A percentile compares a stretch with the other conserved stretches of the same genome.
These are phyloP conservation scores for Didymosphaeria variabile DNA, from an alignment of 2,329 filamentous ascomycete genomes.

Conservation along the genomic window DNA sequence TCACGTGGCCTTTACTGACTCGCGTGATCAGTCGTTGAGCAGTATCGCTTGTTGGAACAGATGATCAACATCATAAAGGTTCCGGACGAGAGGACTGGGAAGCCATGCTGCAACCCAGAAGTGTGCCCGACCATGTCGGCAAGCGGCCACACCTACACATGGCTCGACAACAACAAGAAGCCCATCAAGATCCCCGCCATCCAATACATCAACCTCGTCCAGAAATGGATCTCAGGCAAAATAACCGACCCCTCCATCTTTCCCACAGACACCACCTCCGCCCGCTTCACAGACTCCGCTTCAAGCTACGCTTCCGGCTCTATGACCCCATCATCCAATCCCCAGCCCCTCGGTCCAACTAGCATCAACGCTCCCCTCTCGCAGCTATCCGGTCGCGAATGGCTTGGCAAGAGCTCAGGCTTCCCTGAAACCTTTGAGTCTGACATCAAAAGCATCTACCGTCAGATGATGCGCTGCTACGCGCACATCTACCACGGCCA, in stretches of 20 bases:
- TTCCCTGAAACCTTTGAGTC: conserved; percentile 64
- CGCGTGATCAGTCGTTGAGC: conserved; percentile 78
- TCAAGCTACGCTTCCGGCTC: conserved; percentile 65
- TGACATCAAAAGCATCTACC: conserved; percentile 77
- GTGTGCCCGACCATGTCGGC: conserved; percentile 94
- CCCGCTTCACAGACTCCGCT: conserved; percentile 67
- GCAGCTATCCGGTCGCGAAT: conserved; percentile 73
- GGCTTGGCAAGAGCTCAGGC: conserved; percentile 90
- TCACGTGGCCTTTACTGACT: conserved; percentile 25
- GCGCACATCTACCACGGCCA: conserved; percentile 63
- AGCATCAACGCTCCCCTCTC: conserved; percentile 65
- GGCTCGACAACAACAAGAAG: conserved; percentile 87
- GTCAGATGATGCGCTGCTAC: conserved; percentile 65
- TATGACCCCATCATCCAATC: conserved; percentile 54
- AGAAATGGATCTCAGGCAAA: conserved; percentile 97
- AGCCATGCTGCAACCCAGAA: conserved; percentile 82
- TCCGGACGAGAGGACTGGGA: conserved; percentile 77
- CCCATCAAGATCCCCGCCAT: conserved; percentile 91
- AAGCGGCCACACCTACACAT: conserved; percentile 93
- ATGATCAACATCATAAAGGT: conserved; percentile 91
- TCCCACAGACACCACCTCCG: conserved; percentile 80
- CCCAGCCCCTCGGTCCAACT: conserved; percentile 57
- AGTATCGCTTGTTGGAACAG: conserved; percentile 87
- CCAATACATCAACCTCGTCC: conserved; percentile 94
- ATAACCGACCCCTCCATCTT: conserved; percentile 90